These are phyloP conservation scores for Tritrichomonas foetus DNA, from an alignment of 208 protist genomes.

Conservation along the genomic window DNA sequence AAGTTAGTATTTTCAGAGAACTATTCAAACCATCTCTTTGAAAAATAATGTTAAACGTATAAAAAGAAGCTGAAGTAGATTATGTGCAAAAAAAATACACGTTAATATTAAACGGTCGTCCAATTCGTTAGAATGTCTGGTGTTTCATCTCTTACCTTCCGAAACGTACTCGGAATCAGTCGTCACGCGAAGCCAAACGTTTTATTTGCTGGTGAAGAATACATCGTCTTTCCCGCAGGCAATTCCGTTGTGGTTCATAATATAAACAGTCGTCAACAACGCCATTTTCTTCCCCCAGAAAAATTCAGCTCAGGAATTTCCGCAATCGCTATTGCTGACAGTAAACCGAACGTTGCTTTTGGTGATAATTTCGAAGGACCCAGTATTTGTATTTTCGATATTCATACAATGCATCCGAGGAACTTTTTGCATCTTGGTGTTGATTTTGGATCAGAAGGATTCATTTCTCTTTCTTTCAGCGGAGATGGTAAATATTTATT, in stretches of 20 bases:
- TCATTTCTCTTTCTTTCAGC: constrained; percentile 41
- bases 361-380: background rate
- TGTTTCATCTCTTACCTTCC: background rate
- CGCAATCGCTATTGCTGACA: background rate
- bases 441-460: background rate
- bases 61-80: too few relatives aligned
- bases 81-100: too few relatives aligned
- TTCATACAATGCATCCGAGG: background rate
- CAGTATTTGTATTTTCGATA: constrained; percentile 37
- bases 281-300: background rate
- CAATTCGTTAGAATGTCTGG: too few relatives aligned
- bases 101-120: too few relatives aligned
- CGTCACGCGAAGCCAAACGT: background rate
- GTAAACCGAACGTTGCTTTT: constrained; percentile 15
- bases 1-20: too few relatives aligned
- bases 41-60: too few relatives aligned
- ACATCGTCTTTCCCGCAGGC: background rate
- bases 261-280: background rate
- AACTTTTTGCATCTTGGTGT: background rate
- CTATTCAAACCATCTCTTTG: too few relatives aligned
- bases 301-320: background rate
- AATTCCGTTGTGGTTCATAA: constrained; percentile 14
- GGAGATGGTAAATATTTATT: constrained; percentile 37
- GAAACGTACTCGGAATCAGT: background rate
- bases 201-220: constrained; percentile 22